A percentile compares a stretch with the other conserved stretches of the same genome.
phyloP scores from a whole-genome alignment of 2,329 filamentous ascomycete species.

The Ascochyta viciae-villosae region DNA sequence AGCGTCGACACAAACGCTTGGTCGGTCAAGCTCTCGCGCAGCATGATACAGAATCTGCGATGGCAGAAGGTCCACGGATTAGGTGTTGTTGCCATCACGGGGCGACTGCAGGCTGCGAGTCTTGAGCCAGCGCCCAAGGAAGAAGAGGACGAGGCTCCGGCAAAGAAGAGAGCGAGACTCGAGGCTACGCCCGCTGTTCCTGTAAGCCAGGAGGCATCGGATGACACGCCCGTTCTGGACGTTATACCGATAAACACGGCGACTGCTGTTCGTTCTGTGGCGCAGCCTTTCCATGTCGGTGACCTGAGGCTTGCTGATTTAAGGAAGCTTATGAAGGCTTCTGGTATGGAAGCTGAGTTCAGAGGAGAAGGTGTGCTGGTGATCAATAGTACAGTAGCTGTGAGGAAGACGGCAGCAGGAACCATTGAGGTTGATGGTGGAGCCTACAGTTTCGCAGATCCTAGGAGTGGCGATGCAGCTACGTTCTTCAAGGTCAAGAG shows the following conservation, averaged over 20 bases:
- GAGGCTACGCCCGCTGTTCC: conserved; percentile 51
- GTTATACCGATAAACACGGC: conserved; percentile 67
- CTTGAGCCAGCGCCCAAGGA: conserved; percentile 50
- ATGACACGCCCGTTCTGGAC: conserved; percentile 63
- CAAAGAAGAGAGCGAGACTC: conserved; percentile 61
- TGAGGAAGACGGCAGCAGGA: conserved; percentile 86
- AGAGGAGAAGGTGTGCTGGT: conserved; percentile 90
- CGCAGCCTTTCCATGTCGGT: conserved; percentile 91
- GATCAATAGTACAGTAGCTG: conserved; percentile 85
- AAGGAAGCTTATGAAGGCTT: conserved; percentile 79
- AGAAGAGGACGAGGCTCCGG: conserved; percentile 50
- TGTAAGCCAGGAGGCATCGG: conserved; percentile 55
- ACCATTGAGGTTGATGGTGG: conserved; percentile 81
- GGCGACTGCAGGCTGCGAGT: conserved; percentile 64
- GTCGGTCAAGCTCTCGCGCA: conserved; percentile 88
- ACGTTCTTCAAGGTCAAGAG: conserved; percentile 88
- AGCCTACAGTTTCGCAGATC: conserved; percentile 43
- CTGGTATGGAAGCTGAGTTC: conserved; percentile 87
- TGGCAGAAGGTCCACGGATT: conserved; percentile 95
- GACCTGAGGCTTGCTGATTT: conserved; percentile 90
- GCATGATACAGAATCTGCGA: conserved; percentile 82
- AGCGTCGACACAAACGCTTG: conserved; percentile 98
- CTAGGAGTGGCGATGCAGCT: conserved; percentile 59
- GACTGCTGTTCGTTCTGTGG: conserved; percentile 75
- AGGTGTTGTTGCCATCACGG: conserved; percentile 91